Evolutionary conservation across 2,329 filamentous ascomycete genomes (phyloP), one percentile per base, ranked within the genome.

Genomic region (Neodidymelliopsis sp.): DNA sequence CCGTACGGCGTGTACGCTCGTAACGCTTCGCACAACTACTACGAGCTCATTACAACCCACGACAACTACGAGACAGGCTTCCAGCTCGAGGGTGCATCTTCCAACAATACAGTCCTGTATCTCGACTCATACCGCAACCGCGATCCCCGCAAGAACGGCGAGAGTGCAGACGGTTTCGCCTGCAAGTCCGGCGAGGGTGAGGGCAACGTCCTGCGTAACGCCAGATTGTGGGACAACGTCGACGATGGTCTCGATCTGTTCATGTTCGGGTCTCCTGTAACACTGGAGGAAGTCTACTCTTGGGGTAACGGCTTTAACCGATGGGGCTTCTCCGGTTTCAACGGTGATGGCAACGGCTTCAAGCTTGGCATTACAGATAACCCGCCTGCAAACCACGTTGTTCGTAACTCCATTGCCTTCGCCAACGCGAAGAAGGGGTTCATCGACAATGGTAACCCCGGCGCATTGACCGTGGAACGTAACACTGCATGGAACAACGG

Each of bases 221-320:
- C 76, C 0, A 72, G 78, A n/a, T 66, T 80, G 0, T 80, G 77
- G 76, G 73, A 80, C 38, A 80, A 81, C 24, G 78, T 79, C 4
- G 78, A 80, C 19, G 78, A 81, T 39, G 77, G 78, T 3, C 64
- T 79, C 2, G 76, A 78, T 54, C 65, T 79, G 1, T 78, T 59
- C 58, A 63, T 66, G 65, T 79, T 79, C 42, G 71, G 69, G 25
- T 75, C 73, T 2, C 58, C 73, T 4, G 57, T 79, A 6, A 77
- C 75, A 0, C 65, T 79, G 24, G 69, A 77, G 19, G 75, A 79
- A 31, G 75, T 75, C 0, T 69, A 77, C 33, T 61, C 76, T 0
- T 79, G 75, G 75, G 75, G 76, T 19, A 79, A 79, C 38, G 77
- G 77, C 6, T 65, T 76, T 53, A 75, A 79, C 49, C 60, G 69